These are phyloP conservation scores for Westerdykella aurantiaca DNA, from an alignment of 2,329 filamentous ascomycete species.

Conservation along the genomic window DNA sequence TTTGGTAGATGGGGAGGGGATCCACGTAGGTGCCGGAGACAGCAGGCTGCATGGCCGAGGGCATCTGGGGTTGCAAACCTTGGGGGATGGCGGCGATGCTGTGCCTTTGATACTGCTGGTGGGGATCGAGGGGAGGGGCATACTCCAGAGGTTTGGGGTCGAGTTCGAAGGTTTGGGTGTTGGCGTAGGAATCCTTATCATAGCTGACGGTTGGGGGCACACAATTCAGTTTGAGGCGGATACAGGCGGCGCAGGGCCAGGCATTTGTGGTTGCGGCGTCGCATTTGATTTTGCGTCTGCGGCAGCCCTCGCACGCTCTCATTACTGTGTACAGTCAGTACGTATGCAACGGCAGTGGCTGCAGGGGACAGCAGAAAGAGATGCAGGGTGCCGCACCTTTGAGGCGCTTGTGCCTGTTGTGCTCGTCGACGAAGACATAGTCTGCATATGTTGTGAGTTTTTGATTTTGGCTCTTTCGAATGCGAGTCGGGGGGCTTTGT, in stretches of 20 bases:
- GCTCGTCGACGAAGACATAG: constrained; percentile 98
- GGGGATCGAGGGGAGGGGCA: constrained; percentile 31
- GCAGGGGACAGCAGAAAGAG: constrained; percentile 2
- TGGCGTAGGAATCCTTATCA: constrained; percentile 52
- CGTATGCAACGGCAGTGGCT: neutral
- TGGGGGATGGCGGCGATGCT: neutral
- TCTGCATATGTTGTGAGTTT: constrained; percentile 50
- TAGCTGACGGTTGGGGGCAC: constrained; percentile 79
- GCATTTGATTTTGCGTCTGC: constrained; percentile 95
- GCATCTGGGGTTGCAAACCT: constrained; percentile 20
- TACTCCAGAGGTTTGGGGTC: constrained; percentile 39
- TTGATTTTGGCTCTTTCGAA: neutral
- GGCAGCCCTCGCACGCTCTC: constrained; percentile 93
- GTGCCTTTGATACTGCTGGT: constrained; percentile 37
- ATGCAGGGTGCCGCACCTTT: constrained; percentile 59
- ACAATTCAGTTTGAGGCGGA: constrained; percentile 86
- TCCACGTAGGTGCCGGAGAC: constrained; percentile 26
- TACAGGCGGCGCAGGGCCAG: constrained; percentile 94
- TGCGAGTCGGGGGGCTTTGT: constrained; percentile 1
- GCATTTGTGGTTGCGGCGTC: constrained; percentile 95
- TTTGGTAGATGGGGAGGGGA: constrained; percentile 30
- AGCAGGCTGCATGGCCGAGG: constrained; percentile 24
- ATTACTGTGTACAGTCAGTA: constrained; percentile 59
- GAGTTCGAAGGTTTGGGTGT: constrained; percentile 38
- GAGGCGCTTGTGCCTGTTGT: constrained; percentile 93